Conservation (phyloP, 1,284 basidiomycete genomes). For the Golubevia pallescens region DNA sequence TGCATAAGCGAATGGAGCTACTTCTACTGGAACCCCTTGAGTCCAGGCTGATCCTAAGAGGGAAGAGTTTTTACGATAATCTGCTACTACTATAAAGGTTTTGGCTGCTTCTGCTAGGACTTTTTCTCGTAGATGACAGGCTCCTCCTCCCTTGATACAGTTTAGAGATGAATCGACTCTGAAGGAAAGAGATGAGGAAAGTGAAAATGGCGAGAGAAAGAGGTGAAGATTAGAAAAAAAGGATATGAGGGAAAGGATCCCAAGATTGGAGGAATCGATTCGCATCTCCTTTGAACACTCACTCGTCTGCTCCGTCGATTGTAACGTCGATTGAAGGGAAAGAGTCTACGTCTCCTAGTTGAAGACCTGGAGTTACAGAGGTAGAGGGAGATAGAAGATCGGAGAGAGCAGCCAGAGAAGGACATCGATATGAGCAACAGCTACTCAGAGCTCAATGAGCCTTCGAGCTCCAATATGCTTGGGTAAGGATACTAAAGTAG, state of each 20-base stretch:
- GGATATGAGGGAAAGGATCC: not conserved
- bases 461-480: no score
- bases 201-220: not conserved
- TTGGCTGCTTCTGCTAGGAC: conserved; percentile 92
- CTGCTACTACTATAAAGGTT: conserved; percentile 90
- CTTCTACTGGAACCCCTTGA: conserved; percentile 92
- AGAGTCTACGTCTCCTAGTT: conserved; percentile 79
- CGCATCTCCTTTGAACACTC: no score
- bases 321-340: conserved; percentile 88
- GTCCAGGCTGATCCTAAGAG: conserved; percentile 82
- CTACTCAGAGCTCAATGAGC: no score
- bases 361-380: conserved; percentile 66
- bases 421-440: no score
- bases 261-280: no score
- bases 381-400: not conserved
- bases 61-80: conserved; percentile 84
- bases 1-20: conserved; percentile 92
- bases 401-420: no score
- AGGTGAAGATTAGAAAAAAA: conserved; percentile 3
- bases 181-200: conserved; percentile 12
- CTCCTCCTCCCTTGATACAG: conserved; percentile 96
- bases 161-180: conserved; percentile 88
- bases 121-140: conserved; percentile 95
- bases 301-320: conserved; percentile 93
- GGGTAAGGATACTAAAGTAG: no score